Evolutionary conservation across 129 eudicot species (phyloP), one percentile per base, ranked within the genome.

Genomic region (Pulicaria dysenterica): DNA sequence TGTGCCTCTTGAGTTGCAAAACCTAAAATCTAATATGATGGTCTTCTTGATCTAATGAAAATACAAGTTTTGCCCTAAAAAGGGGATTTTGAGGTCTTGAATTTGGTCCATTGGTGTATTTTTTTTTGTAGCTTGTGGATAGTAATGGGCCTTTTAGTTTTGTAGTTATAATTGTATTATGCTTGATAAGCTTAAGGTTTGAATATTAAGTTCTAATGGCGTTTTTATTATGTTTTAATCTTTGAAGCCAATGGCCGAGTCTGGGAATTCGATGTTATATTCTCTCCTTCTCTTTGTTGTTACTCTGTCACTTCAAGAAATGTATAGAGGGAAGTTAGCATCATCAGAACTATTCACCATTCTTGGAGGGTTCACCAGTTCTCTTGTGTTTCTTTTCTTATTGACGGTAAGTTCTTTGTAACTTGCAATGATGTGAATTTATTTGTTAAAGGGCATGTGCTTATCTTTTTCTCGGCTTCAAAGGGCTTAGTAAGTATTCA

Each of bases 301-400:
- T 48, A 85, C 87, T 67, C 91, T 94, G 34, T 90, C 93, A 36
- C 86, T 94, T 64, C 96, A 94, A 83, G 89, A 83, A 74, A 78
- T 88, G 87, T 90, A 85, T 55, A 85, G 95, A 80, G 97, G 84
- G 46, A 94, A 87, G 80, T 83, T 94, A 70, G 98, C 97, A 55
- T 90, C 98, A 14, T 73, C 97, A 0, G 96, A 93, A 80, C 69
- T 93, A 42, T 93, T 83, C 58, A 93, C 98, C 2, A 90, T 93
- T 49, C 92, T 93, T 77, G 98, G 98, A 54, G 98, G 96, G 8
- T 93, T 93, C 81, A 85, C 85, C n/a, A 93, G 98, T 66, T 87
- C 98, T 41, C 82, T 90, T 5, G 81, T 93, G 16, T 93, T 93
- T 72, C 85, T 93, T 53, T 53, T 82, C 77, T 79, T 88, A 59